Conservation (phyloP, 2,329 filamentous ascomycete genomes). For the Metarhizium album region DNA sequence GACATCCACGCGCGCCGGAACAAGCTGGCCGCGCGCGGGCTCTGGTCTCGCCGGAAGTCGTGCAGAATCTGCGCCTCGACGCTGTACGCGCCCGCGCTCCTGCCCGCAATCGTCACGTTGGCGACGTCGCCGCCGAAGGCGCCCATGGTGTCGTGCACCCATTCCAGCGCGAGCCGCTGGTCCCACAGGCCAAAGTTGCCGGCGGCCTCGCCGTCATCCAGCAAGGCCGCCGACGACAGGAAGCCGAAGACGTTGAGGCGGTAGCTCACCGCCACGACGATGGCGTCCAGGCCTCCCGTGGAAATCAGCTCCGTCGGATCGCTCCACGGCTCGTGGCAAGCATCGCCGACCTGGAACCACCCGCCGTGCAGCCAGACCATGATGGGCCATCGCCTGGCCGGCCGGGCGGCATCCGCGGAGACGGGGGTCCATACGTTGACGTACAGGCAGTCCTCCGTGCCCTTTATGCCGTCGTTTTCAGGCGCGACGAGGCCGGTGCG, state of each 20-base stretch:
- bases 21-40: slow-evolving; percentile 7
- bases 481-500: background rate
- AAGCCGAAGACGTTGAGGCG: slow-evolving; percentile 35
- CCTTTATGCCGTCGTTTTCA: slow-evolving; percentile 11
- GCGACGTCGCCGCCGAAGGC: slow-evolving; percentile 32
- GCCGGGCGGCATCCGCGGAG: slow-evolving; percentile 1
- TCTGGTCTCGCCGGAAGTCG: slow-evolving; percentile 15
- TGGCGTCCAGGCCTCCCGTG: slow-evolving; percentile 23
- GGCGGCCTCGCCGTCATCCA: slow-evolving; percentile 13
- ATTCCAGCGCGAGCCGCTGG: slow-evolving; percentile 37
- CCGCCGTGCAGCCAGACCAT: slow-evolving; percentile 31
- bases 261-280: slow-evolving; percentile 28
- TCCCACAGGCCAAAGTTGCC: slow-evolving; percentile 35
- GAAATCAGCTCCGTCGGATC: slow-evolving; percentile 32
- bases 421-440: slow-evolving; percentile 36
- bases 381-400: slow-evolving; percentile 20
- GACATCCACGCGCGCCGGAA: slow-evolving; percentile 30
- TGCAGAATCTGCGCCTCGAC: slow-evolving; percentile 29
- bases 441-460: slow-evolving; percentile 33
- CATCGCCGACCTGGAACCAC: slow-evolving; percentile 36
- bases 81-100: slow-evolving; percentile 33
- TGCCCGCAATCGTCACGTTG: slow-evolving; percentile 33
- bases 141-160: slow-evolving; percentile 36
- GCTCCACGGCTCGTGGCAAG: slow-evolving; percentile 29
- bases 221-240: slow-evolving; percentile 28